These are phyloP conservation scores for Xylariomycetidae sp. DNA, from an alignment of 2,329 filamentous ascomycete genomes.

Conservation along the genomic window DNA sequence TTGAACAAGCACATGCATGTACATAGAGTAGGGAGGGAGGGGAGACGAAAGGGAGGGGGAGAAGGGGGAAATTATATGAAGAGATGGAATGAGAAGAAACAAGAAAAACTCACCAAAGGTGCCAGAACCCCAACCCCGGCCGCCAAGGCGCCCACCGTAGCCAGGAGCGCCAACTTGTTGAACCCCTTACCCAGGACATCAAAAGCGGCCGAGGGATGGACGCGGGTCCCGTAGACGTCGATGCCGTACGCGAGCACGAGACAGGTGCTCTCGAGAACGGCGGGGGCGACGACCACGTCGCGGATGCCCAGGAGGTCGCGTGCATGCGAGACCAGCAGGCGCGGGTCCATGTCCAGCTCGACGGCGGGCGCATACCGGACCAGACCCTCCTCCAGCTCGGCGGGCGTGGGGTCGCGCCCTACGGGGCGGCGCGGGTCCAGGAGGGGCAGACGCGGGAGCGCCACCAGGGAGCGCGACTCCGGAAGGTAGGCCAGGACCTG, in stretches of 20 bases:
- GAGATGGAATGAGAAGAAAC: slow-evolving; percentile 2
- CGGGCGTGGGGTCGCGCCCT: slow-evolving; percentile 73
- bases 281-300: slow-evolving; percentile 69
- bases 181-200: slow-evolving; percentile 92
- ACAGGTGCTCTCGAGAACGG: slow-evolving; percentile 86
- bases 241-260: slow-evolving; percentile 83
- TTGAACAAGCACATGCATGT: too few species aligned
- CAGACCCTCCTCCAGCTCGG: slow-evolving; percentile 80
- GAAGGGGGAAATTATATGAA: background rate
- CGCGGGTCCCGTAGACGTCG: slow-evolving; percentile 82
- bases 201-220: slow-evolving; percentile 85
- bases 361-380: slow-evolving; percentile 70
- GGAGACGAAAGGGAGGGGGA: too few species aligned
- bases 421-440: slow-evolving; percentile 85
- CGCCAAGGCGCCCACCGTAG: slow-evolving; percentile 76
- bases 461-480: slow-evolving; percentile 67
- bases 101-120: slow-evolving; percentile 67
- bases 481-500: slow-evolving; percentile 77
- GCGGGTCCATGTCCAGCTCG: slow-evolving; percentile 83
- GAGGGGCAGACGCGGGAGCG: slow-evolving; percentile 65
- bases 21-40: too few species aligned
- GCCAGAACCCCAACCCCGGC: slow-evolving; percentile 73
- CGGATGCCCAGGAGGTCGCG: slow-evolving; percentile 75
- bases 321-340: slow-evolving; percentile 73
- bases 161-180: slow-evolving; percentile 79